phyloP scores from a whole-genome alignment of 768 basidiomycete genomes.

The Candolleomyces aberdarensis region DNA sequence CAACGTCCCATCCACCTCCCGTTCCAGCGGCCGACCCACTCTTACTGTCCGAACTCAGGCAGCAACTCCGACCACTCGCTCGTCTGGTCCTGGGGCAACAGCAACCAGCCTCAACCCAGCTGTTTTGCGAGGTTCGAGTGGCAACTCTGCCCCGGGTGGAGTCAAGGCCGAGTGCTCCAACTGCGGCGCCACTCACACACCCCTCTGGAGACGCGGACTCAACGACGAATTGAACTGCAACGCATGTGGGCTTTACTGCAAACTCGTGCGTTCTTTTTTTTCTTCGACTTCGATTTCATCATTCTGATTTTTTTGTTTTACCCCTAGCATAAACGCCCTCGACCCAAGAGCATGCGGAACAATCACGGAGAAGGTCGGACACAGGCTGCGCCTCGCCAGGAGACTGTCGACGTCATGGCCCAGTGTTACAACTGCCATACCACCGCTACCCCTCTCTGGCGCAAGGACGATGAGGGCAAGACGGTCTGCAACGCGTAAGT shows the following conservation, averaged over 20 bases:
- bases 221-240: conserved; percentile 91
- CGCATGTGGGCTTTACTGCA: conserved; percentile 85
- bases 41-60: conserved; percentile 59
- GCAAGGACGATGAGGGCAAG: conserved; percentile 89
- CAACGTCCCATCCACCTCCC: conserved; percentile 41
- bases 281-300: conserved; percentile 9
- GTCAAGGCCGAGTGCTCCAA: conserved; percentile 85
- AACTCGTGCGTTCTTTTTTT: conserved; percentile 51
- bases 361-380: conserved; percentile 70
- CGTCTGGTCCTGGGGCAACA: conserved; percentile 63
- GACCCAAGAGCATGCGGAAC: conserved; percentile 84
- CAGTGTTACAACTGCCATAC: conserved; percentile 92
- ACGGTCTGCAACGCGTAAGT: conserved; percentile 89
- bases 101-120: conserved; percentile 54
- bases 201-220: conserved; percentile 81
- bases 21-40: conserved; percentile 47
- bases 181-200: conserved; percentile 86
- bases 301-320: conserved; percentile 10
- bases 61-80: conserved; percentile 38
- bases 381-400: conserved; percentile 61
- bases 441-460: conserved; percentile 85
- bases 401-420: conserved; percentile 73
- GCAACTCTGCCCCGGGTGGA: conserved; percentile 48
- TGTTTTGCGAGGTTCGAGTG: conserved; percentile 27
- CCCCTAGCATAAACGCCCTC: conserved; percentile 77